Percentiles rank a stretch among this genome's conserved stretches.
These are phyloP conservation scores for Cercospora sp. DNA, from an alignment of 2,329 filamentous ascomycete species.

Conservation along the genomic window DNA sequence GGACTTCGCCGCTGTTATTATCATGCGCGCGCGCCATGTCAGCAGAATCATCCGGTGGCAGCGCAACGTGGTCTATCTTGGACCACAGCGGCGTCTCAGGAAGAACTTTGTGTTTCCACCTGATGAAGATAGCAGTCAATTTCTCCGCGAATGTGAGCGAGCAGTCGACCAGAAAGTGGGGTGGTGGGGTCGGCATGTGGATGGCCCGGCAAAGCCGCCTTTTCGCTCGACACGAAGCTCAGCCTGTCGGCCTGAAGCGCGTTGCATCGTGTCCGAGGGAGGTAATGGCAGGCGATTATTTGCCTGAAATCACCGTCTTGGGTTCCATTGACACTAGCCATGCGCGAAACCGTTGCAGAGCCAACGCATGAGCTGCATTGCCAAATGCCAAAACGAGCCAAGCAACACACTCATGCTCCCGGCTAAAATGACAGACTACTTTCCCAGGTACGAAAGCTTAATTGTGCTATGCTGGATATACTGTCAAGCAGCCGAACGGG, in stretches of 20 bases:
- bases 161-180: not conserved
- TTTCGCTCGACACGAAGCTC: not conserved
- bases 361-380: not conserved
- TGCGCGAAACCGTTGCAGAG: not conserved
- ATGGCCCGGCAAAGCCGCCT: not conserved
- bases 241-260: not conserved
- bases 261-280: not conserved
- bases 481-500: not conserved
- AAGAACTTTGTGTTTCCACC: conserved; percentile 10
- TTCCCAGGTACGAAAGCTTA: conserved; percentile 7
- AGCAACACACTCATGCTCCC: not conserved
- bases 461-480: not conserved
- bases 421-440: conserved; percentile 2
- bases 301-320: conserved; percentile 4
- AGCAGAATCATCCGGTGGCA: conserved; percentile 13
- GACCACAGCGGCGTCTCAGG: conserved; percentile 5
- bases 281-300: conserved; percentile 1
- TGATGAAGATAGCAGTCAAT: conserved; percentile 13
- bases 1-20: conserved; percentile 5
- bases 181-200: conserved; percentile 12
- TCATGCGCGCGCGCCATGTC: conserved; percentile 7
- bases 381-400: not conserved
- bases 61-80: not conserved
- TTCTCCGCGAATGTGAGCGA: conserved; percentile 16
- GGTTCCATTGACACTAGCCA: conserved; percentile 4